phyloP scores from a whole-genome alignment of 148 eudicot species.

The Simmondsia chinensis region DNA sequence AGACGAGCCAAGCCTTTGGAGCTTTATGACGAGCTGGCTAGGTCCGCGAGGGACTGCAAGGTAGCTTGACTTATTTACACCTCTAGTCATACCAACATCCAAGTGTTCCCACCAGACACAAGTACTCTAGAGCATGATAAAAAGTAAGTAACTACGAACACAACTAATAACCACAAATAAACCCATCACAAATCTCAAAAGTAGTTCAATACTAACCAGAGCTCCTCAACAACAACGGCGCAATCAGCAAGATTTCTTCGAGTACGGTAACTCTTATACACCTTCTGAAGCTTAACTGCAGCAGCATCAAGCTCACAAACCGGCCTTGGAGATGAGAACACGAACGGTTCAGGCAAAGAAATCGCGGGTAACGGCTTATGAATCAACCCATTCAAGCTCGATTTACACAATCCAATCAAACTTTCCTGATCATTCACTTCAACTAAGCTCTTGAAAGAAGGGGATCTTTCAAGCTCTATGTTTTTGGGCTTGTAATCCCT shows the following conservation, averaged over 20 bases:
- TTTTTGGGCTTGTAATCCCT: slow-evolving; percentile 37
- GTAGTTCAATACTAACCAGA: slow-evolving; percentile 39
- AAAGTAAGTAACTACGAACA: background rate
- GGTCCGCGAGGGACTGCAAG: too few species aligned
- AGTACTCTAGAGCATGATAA: background rate
- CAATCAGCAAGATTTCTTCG: slow-evolving; percentile 87
- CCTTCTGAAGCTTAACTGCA: slow-evolving; percentile 72
- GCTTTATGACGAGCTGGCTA: too few species aligned
- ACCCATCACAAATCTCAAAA: too few species aligned
- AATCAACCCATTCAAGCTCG: slow-evolving; percentile 22
- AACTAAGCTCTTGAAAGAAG: slow-evolving; percentile 53
- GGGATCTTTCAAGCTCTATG: slow-evolving; percentile 37
- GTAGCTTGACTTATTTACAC: too few species aligned
- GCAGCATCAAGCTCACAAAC: slow-evolving; percentile 86
- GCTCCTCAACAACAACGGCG: slow-evolving; percentile 84
- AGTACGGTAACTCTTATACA: slow-evolving; percentile 82
- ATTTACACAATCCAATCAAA: slow-evolving; percentile 13
- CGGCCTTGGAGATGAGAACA: slow-evolving; percentile 64
- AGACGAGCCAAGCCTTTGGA: too few species aligned
- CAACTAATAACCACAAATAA: background rate
- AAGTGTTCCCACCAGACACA: too few species aligned
- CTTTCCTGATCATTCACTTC: slow-evolving; percentile 19
- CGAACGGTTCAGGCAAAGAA: slow-evolving; percentile 60
- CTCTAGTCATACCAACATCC: too few species aligned
- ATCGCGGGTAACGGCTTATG: slow-evolving; percentile 34